A percentile compares a stretch with the other conserved stretches of the same genome.
Evolutionary conservation across 2,329 filamentous ascomycete species (phyloP).

Genomic region (Didymella pomorum): DNA sequence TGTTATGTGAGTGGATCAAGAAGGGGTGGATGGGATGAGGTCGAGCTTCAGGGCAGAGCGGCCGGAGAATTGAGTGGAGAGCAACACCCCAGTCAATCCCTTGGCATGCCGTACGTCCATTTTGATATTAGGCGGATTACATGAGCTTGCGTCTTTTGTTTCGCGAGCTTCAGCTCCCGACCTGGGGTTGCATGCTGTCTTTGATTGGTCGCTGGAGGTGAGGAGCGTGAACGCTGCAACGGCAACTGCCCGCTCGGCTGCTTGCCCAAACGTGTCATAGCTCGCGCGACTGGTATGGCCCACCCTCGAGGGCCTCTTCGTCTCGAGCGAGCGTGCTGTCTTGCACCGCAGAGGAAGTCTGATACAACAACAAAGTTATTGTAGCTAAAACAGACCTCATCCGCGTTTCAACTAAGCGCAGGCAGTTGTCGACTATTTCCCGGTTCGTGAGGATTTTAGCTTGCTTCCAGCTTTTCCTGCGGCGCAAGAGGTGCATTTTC

Average conservation of each 20-base stretch:
- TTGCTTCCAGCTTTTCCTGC: too few species aligned
- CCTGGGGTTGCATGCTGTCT: conserved; percentile 30
- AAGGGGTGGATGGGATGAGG: not conserved
- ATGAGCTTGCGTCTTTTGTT: conserved; percentile 38
- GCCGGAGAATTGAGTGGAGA: not conserved
- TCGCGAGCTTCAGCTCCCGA: conserved; percentile 23
- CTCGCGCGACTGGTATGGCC: conserved; percentile 18
- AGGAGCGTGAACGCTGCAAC: conserved; percentile 35
- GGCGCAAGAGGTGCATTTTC: not conserved
- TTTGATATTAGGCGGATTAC: conserved; percentile 49
- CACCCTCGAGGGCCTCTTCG: not conserved
- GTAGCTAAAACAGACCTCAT: too few species aligned
- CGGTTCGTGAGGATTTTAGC: too few species aligned
- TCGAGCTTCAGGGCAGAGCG: conserved; percentile 7
- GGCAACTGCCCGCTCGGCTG: conserved; percentile 25
- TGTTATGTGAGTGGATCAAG: conserved; percentile 9
- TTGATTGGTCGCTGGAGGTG: conserved; percentile 44
- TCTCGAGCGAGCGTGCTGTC: not conserved
- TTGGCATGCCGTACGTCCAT: conserved; percentile 35
- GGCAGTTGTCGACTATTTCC: too few species aligned
- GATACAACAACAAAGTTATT: too few species aligned
- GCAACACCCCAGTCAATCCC: conserved; percentile 34
- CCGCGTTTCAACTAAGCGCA: too few species aligned
- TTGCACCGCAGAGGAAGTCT: too few species aligned
- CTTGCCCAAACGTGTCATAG: conserved; percentile 27